Base-by-base conservation (phyloP, 495 filamentous ascomycete species). In the Lindgomyces ingoldianus region DNA sequence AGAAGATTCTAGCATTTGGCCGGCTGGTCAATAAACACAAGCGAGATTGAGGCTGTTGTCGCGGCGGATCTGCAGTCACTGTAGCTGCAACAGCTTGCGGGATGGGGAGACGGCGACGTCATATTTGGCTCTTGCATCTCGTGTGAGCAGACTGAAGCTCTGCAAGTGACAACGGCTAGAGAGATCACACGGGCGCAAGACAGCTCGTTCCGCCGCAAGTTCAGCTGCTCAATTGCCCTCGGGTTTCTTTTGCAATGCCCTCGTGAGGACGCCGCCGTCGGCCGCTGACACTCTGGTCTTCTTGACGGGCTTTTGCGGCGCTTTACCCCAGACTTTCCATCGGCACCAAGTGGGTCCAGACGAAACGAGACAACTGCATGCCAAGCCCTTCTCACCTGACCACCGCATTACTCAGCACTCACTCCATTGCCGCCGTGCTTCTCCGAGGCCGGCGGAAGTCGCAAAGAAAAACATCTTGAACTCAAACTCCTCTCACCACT, bases 391-490 rank as follows among this genome's bases (percentile, higher is more conserved):
- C n/a, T 2, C 18, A 2, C 25, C 30, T 55, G 30, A 27, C 42
- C 57, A 36, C 4, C 27, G 30, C 46, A 27, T 48, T 24, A 27
- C 22, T 24, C 18, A 52, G 48, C 57, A 52, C 42, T 48, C 57
- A 45, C 52, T 49, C 59, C 9, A 29, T 9, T 10, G 26, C 51
- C 41, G 26, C 51, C 41, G 51, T 44, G n/a, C 36, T 57, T 64
- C 60, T 64, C 60, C 60, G 60, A 64, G 60, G 60, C 49, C 59
- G 60, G 51, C 26, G 51, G 27, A 50, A 25, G 48, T 64, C 26
- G 24, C 51, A 14, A 47, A 56, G 51, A 54, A 61, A 59, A 62
- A 44, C 18, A 55, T 54, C 41, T 50, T 36, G 12, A 16, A 25
- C 41, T 19, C 26, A 46, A 45, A 54, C 46, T 12, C 1, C 11